Evolutionary conservation across 192 early-diverging fungal species (phyloP), one percentile per base, ranked within the genome.

Genomic region (Backusella liffmaniae): DNA sequence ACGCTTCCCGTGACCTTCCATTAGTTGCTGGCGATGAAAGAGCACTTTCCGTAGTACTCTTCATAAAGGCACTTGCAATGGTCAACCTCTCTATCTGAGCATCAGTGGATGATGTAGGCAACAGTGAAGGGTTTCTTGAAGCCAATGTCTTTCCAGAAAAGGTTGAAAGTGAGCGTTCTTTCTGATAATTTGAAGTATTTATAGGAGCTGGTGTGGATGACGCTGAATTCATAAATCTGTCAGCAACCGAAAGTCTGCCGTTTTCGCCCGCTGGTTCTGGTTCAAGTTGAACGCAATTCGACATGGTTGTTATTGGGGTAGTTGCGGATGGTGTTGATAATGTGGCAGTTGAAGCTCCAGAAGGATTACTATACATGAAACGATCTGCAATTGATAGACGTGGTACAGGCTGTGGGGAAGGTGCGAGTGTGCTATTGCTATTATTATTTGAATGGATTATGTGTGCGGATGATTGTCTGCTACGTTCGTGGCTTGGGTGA

Each of bases 361-460:
- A 39, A 26, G 46, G 39, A 42, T 66, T n/a, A n/a, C 35, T 34
- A 15, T 30, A 53, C 77, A 79, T 79, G 29, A 79, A 79, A 1
- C 73, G 59, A 23, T 79, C 77, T 15, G 77, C 77, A 79, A 79
- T 79, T 12, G 77, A 74, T 30, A 79, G 36, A 13, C 67, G 72
- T 32, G 77, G 73, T 21, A 70, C 42, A 62, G 26, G 56, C n/a
- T 62, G 56, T 29, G 56, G 56, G 23, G 56, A 26, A 62, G 56
- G 18, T 62, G 56, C 26, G 9, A 62, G 23, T 23, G 23, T 62
- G 13, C 26, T 62, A 30, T 29, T 62, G 23, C 56, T 62, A 10
- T 9, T 29, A 62, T 62, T 62, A 12, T 29, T 62, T 29, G 56
- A 62, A 62, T 62, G 56, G 23, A 62, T 62, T 26, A 62, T 62